Conservation (phyloP, 139 green algal genomes). For the Tetraselmis chui region DNA sequence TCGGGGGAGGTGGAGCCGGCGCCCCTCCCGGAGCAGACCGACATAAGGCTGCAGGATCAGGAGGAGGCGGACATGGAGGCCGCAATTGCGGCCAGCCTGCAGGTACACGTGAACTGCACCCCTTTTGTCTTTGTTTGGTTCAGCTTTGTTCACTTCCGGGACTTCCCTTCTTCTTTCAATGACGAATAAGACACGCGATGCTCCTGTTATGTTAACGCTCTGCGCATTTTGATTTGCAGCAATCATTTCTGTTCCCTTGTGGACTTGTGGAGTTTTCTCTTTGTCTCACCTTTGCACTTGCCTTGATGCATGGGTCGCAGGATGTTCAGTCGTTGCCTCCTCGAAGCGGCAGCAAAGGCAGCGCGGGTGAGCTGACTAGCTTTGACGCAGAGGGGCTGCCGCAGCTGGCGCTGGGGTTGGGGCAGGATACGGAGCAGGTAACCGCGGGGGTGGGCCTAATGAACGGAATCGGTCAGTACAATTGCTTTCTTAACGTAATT, state of each 20-base stretch:
- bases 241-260: no score
- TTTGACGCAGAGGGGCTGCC: background rate
- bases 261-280: no score
- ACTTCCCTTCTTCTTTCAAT: no score
- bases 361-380: background rate
- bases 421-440: background rate
- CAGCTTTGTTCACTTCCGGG: no score
- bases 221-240: no score
- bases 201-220: no score
- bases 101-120: no score
- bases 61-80: background rate
- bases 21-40: background rate
- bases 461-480: conserved; percentile 40
- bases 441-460: background rate
- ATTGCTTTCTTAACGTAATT: conserved; percentile 77
- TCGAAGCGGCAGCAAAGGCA: background rate
- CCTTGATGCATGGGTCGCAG: no score
- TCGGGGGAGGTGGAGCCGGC: background rate
- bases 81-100: background rate
- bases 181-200: no score
- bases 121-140: no score
- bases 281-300: no score
- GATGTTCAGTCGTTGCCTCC: no score
- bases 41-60: background rate
- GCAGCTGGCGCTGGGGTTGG: background rate